Base-by-base conservation (phyloP, 768 basidiomycete species). In the Polyporus arcularius region DNA sequence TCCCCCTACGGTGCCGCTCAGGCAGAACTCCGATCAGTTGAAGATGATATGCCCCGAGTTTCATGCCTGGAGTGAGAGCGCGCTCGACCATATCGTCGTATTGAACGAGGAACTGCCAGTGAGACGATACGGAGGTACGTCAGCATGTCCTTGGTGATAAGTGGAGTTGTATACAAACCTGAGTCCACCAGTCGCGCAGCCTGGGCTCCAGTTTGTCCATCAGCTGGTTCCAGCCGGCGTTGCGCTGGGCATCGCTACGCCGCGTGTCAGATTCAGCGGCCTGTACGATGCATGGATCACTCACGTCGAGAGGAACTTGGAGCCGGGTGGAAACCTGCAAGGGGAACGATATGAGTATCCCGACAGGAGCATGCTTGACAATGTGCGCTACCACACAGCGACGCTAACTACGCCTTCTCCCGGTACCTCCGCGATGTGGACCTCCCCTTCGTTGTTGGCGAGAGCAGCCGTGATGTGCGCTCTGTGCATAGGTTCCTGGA, bases 161-260 rank as follows among this genome's bases (percentile, higher is more conserved):
- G 30, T 4, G 4, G 14, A 26, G 21, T 2, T 26, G 21, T 1
- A 4, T 15, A 55, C 55, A 38, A 12, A 60, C 58, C 38, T 45
- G 45, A 4, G 40, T 14, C 63, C 63, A 64, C 58, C 58, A 64
- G 3, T 53, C 55, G 18, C 31, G 41, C 14, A 46, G 49, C 50
- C 60, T 39, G 2, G 16, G 50, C 1, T 38, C 48, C 18, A 64
- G 39, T 9, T 50, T 32, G 4, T 30, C 49, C 46, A 64, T 53
- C 15, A 64, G 28, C 21, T 64, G 42, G 26, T 64, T 55, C 63
- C 63, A 64, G 2, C 63, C 63, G 1, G 58, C 58, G 11, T 64
- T 57, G 12, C 55, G 48, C 39, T 64, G 63, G 16, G 53, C 58
- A 14, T 64, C 58, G 15, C 63, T 61, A 50, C 4, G 15, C n/a